Conservation (phyloP, 345 rosid genomes). For the Eucalyptus viminalis region DNA sequence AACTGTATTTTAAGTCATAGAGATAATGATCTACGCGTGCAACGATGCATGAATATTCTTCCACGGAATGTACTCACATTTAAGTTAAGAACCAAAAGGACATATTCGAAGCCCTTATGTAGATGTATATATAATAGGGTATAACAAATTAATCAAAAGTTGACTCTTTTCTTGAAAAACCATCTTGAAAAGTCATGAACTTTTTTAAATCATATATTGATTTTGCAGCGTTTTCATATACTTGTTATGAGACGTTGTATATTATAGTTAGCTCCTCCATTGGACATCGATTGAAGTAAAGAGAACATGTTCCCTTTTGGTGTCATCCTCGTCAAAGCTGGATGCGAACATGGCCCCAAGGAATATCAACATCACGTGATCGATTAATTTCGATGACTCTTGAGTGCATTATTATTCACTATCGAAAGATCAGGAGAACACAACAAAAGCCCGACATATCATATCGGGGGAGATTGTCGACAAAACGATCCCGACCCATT, state of each 20-base stretch:
- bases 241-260: background rate
- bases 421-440: fast-evolving
- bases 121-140: background rate
- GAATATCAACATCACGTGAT: background rate
- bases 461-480: background rate
- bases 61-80: background rate
- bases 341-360: background rate
- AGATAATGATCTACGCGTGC: no score
- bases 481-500: background rate
- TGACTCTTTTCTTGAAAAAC: background rate
- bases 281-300: background rate
- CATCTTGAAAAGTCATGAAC: no score
- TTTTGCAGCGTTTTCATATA: background rate
- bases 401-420: background rate
- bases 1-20: no score
- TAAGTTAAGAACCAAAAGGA: background rate
- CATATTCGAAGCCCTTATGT: background rate
- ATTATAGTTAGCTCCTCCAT: background rate
- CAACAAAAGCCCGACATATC: background rate
- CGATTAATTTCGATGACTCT: fast-evolving
- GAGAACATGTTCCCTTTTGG: background rate
- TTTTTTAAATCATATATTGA: background rate
- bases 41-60: no score
- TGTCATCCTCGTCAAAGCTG: background rate
- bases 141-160: background rate